Base-by-base conservation (phyloP, 495 filamentous ascomycete genomes). In the Tetracladium marchalianum region DNA sequence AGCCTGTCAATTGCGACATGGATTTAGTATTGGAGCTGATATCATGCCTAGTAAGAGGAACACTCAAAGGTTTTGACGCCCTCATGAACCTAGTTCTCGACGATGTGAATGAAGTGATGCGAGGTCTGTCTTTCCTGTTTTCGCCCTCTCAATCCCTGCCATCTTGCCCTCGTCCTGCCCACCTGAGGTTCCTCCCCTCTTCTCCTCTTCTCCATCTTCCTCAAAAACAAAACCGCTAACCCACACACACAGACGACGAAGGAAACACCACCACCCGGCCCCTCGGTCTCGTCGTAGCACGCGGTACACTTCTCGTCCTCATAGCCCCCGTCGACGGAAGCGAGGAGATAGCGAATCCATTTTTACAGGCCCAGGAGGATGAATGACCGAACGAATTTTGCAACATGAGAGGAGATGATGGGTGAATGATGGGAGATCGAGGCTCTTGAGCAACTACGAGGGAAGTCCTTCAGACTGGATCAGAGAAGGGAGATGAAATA, bases 1-100 rank as follows among this genome's bases (percentile, higher is more conserved):
- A 35, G 32, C 9, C 8, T 13, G 2, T 13, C 24, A 2, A 31
- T 32, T 31, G 43, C 4, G 32, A 39, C 35, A 19, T 19, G 4
- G 19, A 12, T 11, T 27, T 39, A 31, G 13, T 31, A 5, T 13
- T 1, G 33, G 27, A 16, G 12, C 3, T 22, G 18, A 11, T 15
- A 11, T 35, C 4, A 12, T 9, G 8, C 32, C 9, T 8, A 8
- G 92, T 95, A 9, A 80, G 76, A 10, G 92, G 92, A 39, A 83
- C 76, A 5, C 75, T 98, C 9, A 98, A 97, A 60, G 92, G 92
- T 39, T 95, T 87, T 56, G 92, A 98, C 57, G 89, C 90, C 55
- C 71, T 98, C 32, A 96, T 97, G 90, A 98, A 97, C 63, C 69
- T 98, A 44, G 92, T 98, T 16, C 71, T 98, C 41, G 93, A 97